phyloP scores from a whole-genome alignment of 2,329 filamentous ascomycete species.

The Tolypocladium album region DNA sequence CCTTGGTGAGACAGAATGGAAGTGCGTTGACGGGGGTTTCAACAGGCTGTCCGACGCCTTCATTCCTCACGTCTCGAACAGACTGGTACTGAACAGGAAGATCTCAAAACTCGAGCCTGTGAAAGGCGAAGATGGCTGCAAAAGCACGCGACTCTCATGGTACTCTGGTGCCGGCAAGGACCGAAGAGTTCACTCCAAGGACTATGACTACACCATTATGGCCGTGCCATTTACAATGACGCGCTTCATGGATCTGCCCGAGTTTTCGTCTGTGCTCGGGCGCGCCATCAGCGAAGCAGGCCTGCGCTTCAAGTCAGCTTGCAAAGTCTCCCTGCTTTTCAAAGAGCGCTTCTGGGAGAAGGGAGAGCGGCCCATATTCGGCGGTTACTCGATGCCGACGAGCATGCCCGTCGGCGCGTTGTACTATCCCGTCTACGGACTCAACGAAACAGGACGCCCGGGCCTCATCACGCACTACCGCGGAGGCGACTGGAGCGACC shows the following conservation, averaged over 20 bases:
- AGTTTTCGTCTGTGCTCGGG: constrained; percentile 18
- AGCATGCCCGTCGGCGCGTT: constrained; percentile 13
- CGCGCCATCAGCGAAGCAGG: constrained; percentile 14
- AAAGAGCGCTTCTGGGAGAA: constrained; percentile 32
- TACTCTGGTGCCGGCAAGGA: constrained; percentile 10
- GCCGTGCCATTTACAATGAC: constrained; percentile 24
- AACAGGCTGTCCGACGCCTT: constrained; percentile 23
- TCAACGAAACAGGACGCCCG: constrained; percentile 35
- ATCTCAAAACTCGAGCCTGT: constrained; percentile 10
- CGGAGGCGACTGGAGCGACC: constrained; percentile 5
- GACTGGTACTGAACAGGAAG: constrained; percentile 13
- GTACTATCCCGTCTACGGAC: constrained; percentile 41
- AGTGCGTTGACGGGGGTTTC: constrained; percentile 22
- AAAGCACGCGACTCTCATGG: constrained; percentile 1
- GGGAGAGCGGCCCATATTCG: constrained; percentile 16
- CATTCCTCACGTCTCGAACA: constrained; percentile 16
- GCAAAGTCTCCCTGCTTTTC: constrained; percentile 42
- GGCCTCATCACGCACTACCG: constrained; percentile 28
- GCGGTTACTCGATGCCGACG: constrained; percentile 27
- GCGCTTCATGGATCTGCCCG: constrained; percentile 24
- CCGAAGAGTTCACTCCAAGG: constrained; percentile 14
- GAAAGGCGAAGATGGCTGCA: not conserved
- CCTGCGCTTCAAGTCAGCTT: constrained; percentile 12
- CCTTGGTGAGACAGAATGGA: constrained; percentile 16
- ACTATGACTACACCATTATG: constrained; percentile 27